Base-by-base conservation (phyloP, 768 basidiomycete species). In the Boletus barrowsii region DNA sequence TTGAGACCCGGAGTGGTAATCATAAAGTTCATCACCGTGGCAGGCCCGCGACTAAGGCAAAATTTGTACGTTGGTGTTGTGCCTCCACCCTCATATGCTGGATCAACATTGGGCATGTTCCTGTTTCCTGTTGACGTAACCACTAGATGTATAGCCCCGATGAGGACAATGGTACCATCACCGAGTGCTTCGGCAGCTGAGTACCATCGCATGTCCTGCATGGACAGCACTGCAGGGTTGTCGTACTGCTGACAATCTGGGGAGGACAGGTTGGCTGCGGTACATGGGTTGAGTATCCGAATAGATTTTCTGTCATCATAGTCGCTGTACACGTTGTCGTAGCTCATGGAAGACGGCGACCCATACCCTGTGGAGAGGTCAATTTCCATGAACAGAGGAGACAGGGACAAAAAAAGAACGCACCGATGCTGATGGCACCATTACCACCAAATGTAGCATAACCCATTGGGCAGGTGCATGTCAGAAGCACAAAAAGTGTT, bases 21-120 rank as follows among this genome's bases (percentile, higher is more conserved):
- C 75, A 91, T 75, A 72, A 91, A 90, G 7, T 80, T 67, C 79
- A 86, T 84, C 8, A 73, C 65, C 41, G 75, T 69, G 1, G 80
- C 76, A 18, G 71, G 65, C 7, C 79, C 76, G 18, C 78, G 79
- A 32, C 78, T 75, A 4, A 92, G 93, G 71, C 77, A 93, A 71
- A 90, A 89, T 69, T 93, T 91, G 65, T 79, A 87, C 0, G 89
- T 89, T 24, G 88, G 86, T 54, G 93, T 87, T 10, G 89, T 84
- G 5, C 76, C 87, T 37, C 83, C 62, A 40, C 86, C 86, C 59
- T 83, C 78, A 49, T 66, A 74, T 0, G 73, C 71, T 3, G 88
- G 89, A 57, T 90, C 84, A 17, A 56, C 66, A 60, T 86, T 84
- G 24, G 87, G 87, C 42, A 73, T 75, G 61, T 88, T 87, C 35